These are phyloP conservation scores for Nidula niveotomentosa DNA, from an alignment of 1,284 basidiomycete genomes.

Conservation along the genomic window DNA sequence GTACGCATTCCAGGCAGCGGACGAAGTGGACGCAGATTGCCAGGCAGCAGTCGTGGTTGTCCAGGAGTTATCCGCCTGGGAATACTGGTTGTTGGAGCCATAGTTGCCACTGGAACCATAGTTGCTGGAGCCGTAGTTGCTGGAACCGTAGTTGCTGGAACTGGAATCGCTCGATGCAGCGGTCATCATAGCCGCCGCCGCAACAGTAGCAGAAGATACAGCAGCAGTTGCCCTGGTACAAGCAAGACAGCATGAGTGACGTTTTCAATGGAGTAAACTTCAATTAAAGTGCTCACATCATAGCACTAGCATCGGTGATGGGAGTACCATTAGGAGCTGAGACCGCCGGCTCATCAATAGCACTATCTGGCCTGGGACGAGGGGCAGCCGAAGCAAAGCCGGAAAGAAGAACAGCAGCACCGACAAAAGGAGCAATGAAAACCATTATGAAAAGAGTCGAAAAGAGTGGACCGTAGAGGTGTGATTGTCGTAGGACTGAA, in stretches of 20 bases:
- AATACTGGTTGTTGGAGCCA: slow-evolving; percentile 18
- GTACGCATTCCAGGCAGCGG: slow-evolving; percentile 27
- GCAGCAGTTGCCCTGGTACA: slow-evolving; percentile 3
- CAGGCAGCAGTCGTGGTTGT: background rate
- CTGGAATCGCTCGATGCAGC: too few species aligned
- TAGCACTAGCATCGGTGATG: slow-evolving; percentile 28
- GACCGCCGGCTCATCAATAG: slow-evolving; percentile 41
- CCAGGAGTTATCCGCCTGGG: slow-evolving; percentile 6
- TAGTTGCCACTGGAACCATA: slow-evolving; percentile 17
- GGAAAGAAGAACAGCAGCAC: slow-evolving; percentile 51
- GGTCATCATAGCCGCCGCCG: too few species aligned
- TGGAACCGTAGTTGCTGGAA: slow-evolving; percentile 11
- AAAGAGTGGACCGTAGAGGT: slow-evolving; percentile 45
- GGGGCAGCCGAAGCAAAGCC: slow-evolving; percentile 50
- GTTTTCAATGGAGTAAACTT: too few species aligned
- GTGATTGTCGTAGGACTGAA: slow-evolving; percentile 44
- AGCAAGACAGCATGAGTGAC: background rate
- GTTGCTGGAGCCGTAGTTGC: slow-evolving; percentile 11
- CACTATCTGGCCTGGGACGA: slow-evolving; percentile 35
- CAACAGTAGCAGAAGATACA: background rate
- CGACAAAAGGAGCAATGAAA: slow-evolving; percentile 48
- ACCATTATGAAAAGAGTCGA: slow-evolving; percentile 51
- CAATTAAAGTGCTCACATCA: slow-evolving; percentile 13
- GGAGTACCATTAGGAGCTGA: slow-evolving; percentile 44
- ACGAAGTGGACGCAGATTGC: slow-evolving; percentile 21